Evolutionary conservation across 1,284 basidiomycete species (phyloP), one percentile per base, ranked within the genome.

Genomic region (Retiboletus fuscus): DNA sequence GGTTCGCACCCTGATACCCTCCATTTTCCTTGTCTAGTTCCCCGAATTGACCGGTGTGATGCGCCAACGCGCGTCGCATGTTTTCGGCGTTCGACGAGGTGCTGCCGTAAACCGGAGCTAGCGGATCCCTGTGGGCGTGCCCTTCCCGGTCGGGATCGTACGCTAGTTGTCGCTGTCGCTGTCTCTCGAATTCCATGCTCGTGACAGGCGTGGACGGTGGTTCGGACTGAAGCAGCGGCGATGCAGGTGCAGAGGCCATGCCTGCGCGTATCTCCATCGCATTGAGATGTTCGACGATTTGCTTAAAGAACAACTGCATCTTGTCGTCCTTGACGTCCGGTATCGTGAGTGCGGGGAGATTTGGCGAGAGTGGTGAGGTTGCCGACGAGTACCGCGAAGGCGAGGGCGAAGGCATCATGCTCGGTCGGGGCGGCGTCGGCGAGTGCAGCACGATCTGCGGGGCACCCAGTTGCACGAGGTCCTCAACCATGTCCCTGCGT

Each of bases 221-320:
- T 49, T 53, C 47, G n/a, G 69, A 68, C 24, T 69, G 69, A 46
- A 77, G n/a, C 24, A 64, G n/a, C n/a, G n/a, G n/a, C n/a, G n/a
- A n/a, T n/a, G n/a, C n/a, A n/a, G n/a, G n/a, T n/a, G n/a, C n/a
- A 64, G 72, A 74, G 20, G 73, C 58, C 61, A 76, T 77, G 46
- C 75, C 75, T 11, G 84, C 82, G 70, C 82, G 82, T 49, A 84
- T 82, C 76, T 92, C 90, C 84, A 96, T 90, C 61, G 89, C 88
- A 71, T 91, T 91, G 61, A 96, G 88, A 76, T 95, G 93, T 57
- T 94, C 91, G 12, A 92, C 92, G 64, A 96, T 91, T 81, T 96
- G 93, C 69, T 92, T 86, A 82, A 96, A 93, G 82, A 95, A 95
- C 55, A 88, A 82, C 72, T 94, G 92, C 80, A 96, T 90, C 58